Base-by-base conservation (phyloP, 176 grass and related monocot genomes). In the Typha latifolia region DNA sequence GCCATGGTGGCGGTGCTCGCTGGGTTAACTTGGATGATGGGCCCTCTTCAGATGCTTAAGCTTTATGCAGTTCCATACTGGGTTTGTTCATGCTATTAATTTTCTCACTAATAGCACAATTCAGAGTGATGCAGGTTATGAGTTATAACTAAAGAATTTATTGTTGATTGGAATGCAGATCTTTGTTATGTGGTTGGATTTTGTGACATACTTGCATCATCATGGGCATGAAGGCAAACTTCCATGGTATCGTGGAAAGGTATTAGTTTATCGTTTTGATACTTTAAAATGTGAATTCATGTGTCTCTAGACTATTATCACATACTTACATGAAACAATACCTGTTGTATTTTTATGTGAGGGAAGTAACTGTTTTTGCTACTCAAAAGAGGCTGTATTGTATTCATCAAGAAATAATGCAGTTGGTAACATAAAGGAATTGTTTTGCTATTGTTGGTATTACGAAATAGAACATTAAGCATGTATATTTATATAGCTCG, bases 191-290 rank as follows among this genome's bases (percentile, higher is more conserved):
- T 96, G 91, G 87, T 79, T 91, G 53, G 91, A 91, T 82, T 82
- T 96, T 63, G 91, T 91, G 56, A 96, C 87, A 72, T 88, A 96
- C 63, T 86, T 96, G 80, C 91, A 96, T 72, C 87, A 96, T 65
- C 91, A 96, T 77, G 87, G 91, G 4, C 87, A 88, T 12, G 71
- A 96, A 69, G 84, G 88, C 82, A 96, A 91, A 67, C 77, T 96
- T 79, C 87, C 91, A 6, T 96, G 91, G 91, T 96, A 91, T 56
- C 84, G 84, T 65, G 87, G 91, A 88, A 91, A 91, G 87, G 91
- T 96, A 81, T 29, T 43, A 43, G 7, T 2, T 43, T 10, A 10
- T 9, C n/a, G 9, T 43, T 43, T 1, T 10, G 2, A 43, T 7
- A 43, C 8, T 37, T 5, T 8, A 4, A 5, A 37, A 37, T 37